Evolutionary conservation across 1,284 basidiomycete species (phyloP), one percentile per base, ranked within the genome.

Genomic region (Naganishia albida): DNA sequence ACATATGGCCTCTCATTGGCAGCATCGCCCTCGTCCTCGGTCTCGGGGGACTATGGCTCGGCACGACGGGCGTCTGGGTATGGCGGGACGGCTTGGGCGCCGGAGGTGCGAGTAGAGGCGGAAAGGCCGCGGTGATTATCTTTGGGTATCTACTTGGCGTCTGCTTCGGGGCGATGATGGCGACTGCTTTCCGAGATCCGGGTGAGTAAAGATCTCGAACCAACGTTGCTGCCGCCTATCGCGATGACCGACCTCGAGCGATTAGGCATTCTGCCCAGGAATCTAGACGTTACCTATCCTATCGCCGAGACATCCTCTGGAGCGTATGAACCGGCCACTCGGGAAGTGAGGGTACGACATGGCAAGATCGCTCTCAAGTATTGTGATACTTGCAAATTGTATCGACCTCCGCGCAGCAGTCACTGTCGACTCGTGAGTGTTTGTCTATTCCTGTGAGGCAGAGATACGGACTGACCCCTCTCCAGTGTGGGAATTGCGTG

Each of bases 401-500:
- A 96, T 76, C 85, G 93, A 38, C 91, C 93, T 16, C 93, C 93
- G 7, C 82, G 93, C 65, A 89, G 91, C 42, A 93, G 90, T 74
- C 93, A 96, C 78, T 96, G 93, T 77, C 90, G 92, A 75, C 85
- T 95, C 85, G 90, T 90, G 70, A 73, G 83, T n/a, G n/a, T n/a
- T 73, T 72, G 12, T 42, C 15, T 38, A 51, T 56, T 7, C 10
- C 20, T 3, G 62, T 26, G 63, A 59, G 63, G 10, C 28, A 39
- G 50, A 49, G 44, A 18, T 51, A 56, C 46, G 38, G 39, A 49
- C 13, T 48, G 23, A 28, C 34, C 23, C 25, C 34, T 30, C 12
- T 39, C 54, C 71, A 92, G 88, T 96, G 93, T 76, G 91, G 94
- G 71, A 95, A 96, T 75, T 96, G 93, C 74, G 90, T 95, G 25